Evolutionary conservation across 192 early-diverging fungal genomes (phyloP).

Genomic region (Umbelopsis vinacea): DNA sequence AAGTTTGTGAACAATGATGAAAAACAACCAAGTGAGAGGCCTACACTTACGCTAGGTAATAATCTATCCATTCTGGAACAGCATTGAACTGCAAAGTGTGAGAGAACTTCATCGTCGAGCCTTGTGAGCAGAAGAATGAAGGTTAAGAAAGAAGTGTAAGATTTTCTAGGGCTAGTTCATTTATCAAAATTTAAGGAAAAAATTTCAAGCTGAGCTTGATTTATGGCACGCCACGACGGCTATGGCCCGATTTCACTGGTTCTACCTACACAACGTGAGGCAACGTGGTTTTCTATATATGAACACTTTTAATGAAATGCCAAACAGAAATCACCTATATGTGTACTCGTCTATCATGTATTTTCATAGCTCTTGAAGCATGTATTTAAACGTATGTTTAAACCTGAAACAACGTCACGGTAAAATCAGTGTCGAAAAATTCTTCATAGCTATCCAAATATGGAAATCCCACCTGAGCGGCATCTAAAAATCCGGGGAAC

Average conservation of each 20-base stretch:
- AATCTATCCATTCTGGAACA: constrained; percentile 83
- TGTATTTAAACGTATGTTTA: too few relatives aligned
- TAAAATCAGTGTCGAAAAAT: not conserved
- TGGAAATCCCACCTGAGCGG: constrained; percentile 16
- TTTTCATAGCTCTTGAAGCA: too few relatives aligned
- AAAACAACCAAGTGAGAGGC: not conserved
- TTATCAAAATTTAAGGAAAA: constrained; percentile 7
- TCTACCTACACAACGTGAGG: not conserved
- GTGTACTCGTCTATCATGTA: not conserved
- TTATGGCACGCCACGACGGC: not conserved
- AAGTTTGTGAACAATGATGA: not conserved
- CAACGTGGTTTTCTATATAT: not conserved
- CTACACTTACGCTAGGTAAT: constrained; percentile 74
- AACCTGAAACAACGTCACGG: not conserved
- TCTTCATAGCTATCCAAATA: not conserved
- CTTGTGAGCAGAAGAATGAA: constrained; percentile 16
- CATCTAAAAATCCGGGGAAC: not conserved
- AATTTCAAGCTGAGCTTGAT: constrained; percentile 1
- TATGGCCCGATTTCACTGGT: not conserved
- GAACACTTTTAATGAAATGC: not conserved
- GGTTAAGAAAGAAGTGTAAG: not conserved
- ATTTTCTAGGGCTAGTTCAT: not conserved
- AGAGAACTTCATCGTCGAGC: constrained; percentile 85
- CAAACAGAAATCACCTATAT: not conserved
- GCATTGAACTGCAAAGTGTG: constrained; percentile 91